These are phyloP conservation scores for Gentiana dahurica DNA, from an alignment of 257 asterid genomes.

Conservation along the genomic window DNA sequence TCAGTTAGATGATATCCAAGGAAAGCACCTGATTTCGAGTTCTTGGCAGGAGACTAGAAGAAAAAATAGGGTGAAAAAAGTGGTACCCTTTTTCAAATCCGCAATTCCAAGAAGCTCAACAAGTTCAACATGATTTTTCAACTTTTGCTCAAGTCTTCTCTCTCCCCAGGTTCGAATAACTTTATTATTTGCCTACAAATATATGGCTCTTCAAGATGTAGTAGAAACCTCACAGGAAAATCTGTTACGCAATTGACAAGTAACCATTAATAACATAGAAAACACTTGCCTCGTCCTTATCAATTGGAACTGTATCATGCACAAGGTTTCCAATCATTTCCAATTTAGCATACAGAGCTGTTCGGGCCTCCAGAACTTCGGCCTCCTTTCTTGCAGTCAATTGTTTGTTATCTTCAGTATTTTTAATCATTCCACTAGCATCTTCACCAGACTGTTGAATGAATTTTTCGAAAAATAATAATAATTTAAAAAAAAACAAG, in stretches of 20 bases:
- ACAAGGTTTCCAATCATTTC: constrained; percentile 76
- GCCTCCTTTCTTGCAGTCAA: constrained; percentile 45
- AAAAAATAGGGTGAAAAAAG: too few relatives aligned
- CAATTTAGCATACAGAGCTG: constrained; percentile 48
- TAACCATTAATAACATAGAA: constrained; percentile 5
- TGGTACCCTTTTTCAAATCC: constrained; percentile 53
- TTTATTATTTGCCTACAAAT: constrained; percentile 55
- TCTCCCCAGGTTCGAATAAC: constrained; percentile 77
- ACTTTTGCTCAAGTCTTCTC: constrained; percentile 53
- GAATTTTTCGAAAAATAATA: not conserved
- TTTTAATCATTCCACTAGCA: constrained; percentile 37
- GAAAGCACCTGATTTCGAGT: too few relatives aligned
- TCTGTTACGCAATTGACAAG: not conserved
- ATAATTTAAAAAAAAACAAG: constrained; percentile 4
- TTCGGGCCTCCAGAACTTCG: constrained; percentile 76
- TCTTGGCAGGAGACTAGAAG: too few relatives aligned
- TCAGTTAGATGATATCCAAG: too few relatives aligned
- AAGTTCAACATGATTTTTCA: constrained; percentile 88
- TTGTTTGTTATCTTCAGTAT: constrained; percentile 53
- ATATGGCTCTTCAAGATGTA: constrained; percentile 6
- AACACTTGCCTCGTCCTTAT: constrained; percentile 56
- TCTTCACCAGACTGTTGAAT: constrained; percentile 43
- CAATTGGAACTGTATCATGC: constrained; percentile 86
- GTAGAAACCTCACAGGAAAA: not conserved
- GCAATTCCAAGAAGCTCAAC: constrained; percentile 96